Percentiles rank a stretch among this genome's conserved stretches.
These are phyloP conservation scores for Lotus japonicus DNA, from an alignment of 306 rosid genomes.

Conservation along the genomic window DNA sequence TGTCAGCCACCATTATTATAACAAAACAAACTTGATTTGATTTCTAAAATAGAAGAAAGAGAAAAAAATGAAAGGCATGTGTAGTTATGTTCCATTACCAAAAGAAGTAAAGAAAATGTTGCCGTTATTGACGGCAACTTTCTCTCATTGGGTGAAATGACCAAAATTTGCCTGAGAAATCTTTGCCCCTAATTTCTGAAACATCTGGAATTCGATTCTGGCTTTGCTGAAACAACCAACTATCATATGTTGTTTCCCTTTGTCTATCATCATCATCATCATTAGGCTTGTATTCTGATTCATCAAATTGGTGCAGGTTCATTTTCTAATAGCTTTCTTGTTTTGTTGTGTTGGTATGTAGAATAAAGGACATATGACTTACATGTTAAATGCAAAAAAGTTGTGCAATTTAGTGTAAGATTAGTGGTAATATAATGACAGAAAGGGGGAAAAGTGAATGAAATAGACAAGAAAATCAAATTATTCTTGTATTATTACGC, in stretches of 20 bases:
- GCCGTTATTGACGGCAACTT: constrained; percentile 34
- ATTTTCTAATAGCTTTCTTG: not conserved
- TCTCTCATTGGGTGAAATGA: constrained; percentile 22
- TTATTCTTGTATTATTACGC: too few species aligned
- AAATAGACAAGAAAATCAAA: too few species aligned
- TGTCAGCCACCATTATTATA: too few species aligned
- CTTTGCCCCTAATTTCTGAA: constrained; percentile 18
- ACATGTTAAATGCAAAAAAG: not conserved
- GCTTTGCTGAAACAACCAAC: not conserved
- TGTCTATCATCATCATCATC: not conserved
- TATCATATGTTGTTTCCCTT: not conserved
- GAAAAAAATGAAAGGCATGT: not conserved
- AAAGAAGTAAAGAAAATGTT: not conserved
- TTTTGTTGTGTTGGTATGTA: not conserved
- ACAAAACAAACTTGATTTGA: too few species aligned
- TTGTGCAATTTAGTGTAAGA: too few species aligned
- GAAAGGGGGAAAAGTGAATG: too few species aligned
- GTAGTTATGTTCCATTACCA: not conserved
- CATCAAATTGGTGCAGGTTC: constrained; percentile 18
- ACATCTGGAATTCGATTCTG: not conserved
- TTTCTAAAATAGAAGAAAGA: not conserved
- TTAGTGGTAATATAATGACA: too few species aligned
- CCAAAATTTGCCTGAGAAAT: not conserved
- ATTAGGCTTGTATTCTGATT: not conserved
- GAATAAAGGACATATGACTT: not conserved